Evolutionary conservation across 2,329 filamentous ascomycete species (phyloP), one percentile per base, ranked within the genome.

Genomic region (Trichoderma sp.): DNA sequence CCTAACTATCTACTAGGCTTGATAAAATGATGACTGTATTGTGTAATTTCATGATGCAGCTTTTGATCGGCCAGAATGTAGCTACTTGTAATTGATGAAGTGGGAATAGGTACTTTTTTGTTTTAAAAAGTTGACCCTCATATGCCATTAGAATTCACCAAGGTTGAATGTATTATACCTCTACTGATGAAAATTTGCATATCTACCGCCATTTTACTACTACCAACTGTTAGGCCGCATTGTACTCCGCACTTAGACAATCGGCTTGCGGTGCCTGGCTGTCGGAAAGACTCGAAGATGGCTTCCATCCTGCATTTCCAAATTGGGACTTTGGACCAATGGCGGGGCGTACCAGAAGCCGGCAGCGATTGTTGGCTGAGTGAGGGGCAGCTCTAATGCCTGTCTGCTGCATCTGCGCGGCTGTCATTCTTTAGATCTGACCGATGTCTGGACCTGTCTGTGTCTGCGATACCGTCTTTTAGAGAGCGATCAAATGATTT

Each of bases 251-350:
- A 5, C 4, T 21, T 52, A 37, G 51, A 14, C 32, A 13, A 46
- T 32, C 37, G 46, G 52, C 52, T 16, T 46, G 28, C 28, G 14
- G 26, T 59, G 39, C 39, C 39, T 66, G 52, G 30, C 28, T 59
- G 37, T 28, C 39, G 46, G 28, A 30, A 39, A 28, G 37, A 37
- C 26, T 51, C 34, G 21, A 39, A 58, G 64, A 59, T 59, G 64
- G 61, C 54, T 51, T 66, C 64, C 51, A 37, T 59, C 28, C 30
- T 46, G 18, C 26, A 66, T 59, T 66, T 58, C 64, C 64, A 21
- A 51, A 66, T 66, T 59, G 39, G 64, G 64, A 6, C 52, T 24
- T 32, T 51, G 64, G 64, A 66, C 64, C 64, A 66, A 59, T 66
- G 54, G 39, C 10, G 6, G 30, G 37, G 64, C 59, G 39, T 34